Base-by-base conservation (phyloP, 441 rosid species). In the Viola pubescens region DNA sequence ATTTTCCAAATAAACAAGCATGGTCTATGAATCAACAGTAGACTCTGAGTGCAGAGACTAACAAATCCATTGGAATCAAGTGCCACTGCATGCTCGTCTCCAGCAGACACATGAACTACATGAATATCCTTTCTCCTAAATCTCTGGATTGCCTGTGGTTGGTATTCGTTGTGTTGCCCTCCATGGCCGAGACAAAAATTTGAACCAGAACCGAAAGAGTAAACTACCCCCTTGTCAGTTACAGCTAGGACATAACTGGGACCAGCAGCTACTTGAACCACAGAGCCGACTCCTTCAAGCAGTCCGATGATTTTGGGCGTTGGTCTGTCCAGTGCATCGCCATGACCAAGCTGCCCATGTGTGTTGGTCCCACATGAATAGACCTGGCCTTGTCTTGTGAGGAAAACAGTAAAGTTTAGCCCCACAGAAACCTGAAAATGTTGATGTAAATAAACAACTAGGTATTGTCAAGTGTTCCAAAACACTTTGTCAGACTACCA, bases 181-280 rank as follows among this genome's bases (percentile, higher is more conserved):
- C 97, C 98, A 56, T 89, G 98, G 52, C 98, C 98, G 72, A 92
- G 98, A 72, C 97, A 92, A 70, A 89, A 89, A 62, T 79, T 81
- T 74, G 81, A 75, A 65, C 97, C 95, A 66, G 94, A 92, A 19
- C 98, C 98, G 67, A 87, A 89, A 34, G 98, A 92, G 82, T 84
- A 87, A 64, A 81, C 82, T n/a, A 63, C 64, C 47, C 98, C 98
- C 60, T 74, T 78, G 59, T 74, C 70, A 39, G 78, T 78, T 53
- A 89, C 90, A 65, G 91, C 79, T 38, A 92, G 62, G 37, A 80
- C 95, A 52, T 92, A 92, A 75, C 94, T 78, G 5, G 97, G 94
- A 57, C 98, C 98, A 53, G 98, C 82, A 46, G 95, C 88, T 37
- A 92, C 77, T 75, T 89, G 98, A 60, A 73, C 81, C 59, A 91